A percentile compares a stretch with the other conserved stretches of the same genome.
phyloP scores from a whole-genome alignment of 495 filamentous ascomycete genomes.

The Chlorociboria aeruginascens region DNA sequence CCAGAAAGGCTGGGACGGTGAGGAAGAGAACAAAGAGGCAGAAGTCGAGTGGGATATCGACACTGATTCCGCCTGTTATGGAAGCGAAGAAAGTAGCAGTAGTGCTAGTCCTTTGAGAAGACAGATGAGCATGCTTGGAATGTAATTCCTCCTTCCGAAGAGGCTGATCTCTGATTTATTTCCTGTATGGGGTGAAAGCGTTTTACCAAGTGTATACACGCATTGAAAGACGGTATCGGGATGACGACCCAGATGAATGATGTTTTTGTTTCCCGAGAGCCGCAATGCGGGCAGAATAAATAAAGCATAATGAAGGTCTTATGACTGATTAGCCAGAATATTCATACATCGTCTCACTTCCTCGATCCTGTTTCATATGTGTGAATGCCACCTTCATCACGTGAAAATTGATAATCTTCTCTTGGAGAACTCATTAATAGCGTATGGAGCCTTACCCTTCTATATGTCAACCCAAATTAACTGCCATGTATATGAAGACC shows the following conservation, averaged over 20 bases:
- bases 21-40: conserved; percentile 30
- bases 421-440: too few species aligned
- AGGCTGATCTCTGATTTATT: neutral
- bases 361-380: neutral
- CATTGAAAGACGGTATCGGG: neutral
- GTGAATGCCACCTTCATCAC: neutral
- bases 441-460: too few species aligned
- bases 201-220: neutral
- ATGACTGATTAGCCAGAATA: too few species aligned
- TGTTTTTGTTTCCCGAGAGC: too few species aligned
- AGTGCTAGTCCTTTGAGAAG: conserved; percentile 53
- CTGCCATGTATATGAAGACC: neutral
- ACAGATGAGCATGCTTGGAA: conserved; percentile 51
- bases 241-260: neutral
- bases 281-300: too few species aligned
- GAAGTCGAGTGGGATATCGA: conserved; percentile 72
- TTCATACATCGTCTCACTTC: neutral
- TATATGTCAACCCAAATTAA: too few species aligned
- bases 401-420: too few species aligned
- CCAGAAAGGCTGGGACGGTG: conserved; percentile 55
- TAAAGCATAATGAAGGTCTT: too few species aligned
- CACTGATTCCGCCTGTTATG: conserved; percentile 57
- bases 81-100: conserved; percentile 48
- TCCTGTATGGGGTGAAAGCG: neutral
- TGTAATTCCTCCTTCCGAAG: conserved; percentile 19